These are phyloP conservation scores for Macrolepiota dolichaula DNA, from an alignment of 768 basidiomycete species.

Conservation along the genomic window DNA sequence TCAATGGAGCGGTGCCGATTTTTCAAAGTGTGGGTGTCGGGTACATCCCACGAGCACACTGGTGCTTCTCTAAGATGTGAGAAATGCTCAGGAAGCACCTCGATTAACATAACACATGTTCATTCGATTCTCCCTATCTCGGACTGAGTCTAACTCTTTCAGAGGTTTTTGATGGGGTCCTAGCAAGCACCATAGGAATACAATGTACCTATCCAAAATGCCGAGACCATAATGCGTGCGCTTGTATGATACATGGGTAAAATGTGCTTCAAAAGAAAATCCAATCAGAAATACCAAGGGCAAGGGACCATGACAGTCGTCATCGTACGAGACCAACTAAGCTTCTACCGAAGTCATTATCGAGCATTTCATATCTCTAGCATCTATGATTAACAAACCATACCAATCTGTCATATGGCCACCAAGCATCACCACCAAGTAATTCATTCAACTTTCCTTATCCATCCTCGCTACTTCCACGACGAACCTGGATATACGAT, in stretches of 20 bases:
- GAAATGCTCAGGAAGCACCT: neutral
- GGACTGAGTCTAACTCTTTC: neutral
- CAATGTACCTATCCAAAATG: neutral
- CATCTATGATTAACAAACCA: slow-evolving; percentile 1
- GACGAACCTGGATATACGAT: neutral
- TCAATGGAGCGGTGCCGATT: neutral
- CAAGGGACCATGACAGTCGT: neutral
- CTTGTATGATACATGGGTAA: neutral
- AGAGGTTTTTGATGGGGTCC: neutral
- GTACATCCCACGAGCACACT: neutral
- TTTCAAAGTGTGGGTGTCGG: too few species aligned
- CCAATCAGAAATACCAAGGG: neutral
- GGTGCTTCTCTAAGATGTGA: neutral
- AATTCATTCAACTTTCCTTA: neutral
- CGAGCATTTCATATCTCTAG: neutral
- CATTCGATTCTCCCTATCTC: neutral
- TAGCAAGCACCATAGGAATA: neutral
- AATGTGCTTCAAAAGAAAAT: neutral
- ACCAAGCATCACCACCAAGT: neutral
- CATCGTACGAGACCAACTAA: neutral
- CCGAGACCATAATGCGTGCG: neutral
- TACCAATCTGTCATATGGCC: neutral
- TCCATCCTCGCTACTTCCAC: neutral
- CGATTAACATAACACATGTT: neutral
- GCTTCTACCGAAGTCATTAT: neutral